These are phyloP conservation scores for Irpex sp. DNA, from an alignment of 1,284 basidiomycete genomes.

Conservation along the genomic window DNA sequence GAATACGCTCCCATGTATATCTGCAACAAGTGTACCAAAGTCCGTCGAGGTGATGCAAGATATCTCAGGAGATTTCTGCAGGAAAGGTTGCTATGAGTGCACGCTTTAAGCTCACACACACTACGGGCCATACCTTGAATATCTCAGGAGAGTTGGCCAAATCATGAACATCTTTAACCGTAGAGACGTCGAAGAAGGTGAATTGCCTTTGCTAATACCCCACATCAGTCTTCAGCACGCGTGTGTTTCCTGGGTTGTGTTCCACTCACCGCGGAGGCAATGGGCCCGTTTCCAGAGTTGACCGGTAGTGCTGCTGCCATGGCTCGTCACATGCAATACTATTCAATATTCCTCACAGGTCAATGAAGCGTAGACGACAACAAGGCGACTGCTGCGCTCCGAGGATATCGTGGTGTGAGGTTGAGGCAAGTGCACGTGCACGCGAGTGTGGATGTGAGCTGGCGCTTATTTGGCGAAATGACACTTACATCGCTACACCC, in stretches of 20 bases:
- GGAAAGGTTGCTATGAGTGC: conserved; percentile 3
- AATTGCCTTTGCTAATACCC: conserved; percentile 75
- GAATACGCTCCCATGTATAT: conserved; percentile 80
- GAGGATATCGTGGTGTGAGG: neutral
- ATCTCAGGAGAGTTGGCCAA: conserved; percentile 69
- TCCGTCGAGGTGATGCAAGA: conserved; percentile 63
- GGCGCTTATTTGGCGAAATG: neutral
- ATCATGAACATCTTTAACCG: conserved; percentile 81
- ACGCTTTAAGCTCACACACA: too few relatives aligned
- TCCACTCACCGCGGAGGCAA: conserved; percentile 37
- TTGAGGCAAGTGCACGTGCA: neutral
- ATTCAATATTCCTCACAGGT: neutral
- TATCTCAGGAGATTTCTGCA: conserved; percentile 66
- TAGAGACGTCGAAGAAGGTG: conserved; percentile 72
- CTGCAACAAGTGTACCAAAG: conserved; percentile 68
- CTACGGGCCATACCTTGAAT: conserved; percentile 54
- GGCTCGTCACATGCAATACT: neutral
- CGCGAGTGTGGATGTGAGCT: neutral
- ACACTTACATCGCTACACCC: too few relatives aligned
- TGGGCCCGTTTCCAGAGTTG: neutral
- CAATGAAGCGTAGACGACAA: neutral
- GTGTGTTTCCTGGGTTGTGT: neutral
- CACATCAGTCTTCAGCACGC: neutral
- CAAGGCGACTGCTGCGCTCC: neutral
- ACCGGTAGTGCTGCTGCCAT: neutral